A percentile compares a stretch with the other conserved stretches of the same genome.
These are phyloP conservation scores for Reticulascus tulasneorum DNA, from an alignment of 2,329 filamentous ascomycete genomes.

Conservation along the genomic window DNA sequence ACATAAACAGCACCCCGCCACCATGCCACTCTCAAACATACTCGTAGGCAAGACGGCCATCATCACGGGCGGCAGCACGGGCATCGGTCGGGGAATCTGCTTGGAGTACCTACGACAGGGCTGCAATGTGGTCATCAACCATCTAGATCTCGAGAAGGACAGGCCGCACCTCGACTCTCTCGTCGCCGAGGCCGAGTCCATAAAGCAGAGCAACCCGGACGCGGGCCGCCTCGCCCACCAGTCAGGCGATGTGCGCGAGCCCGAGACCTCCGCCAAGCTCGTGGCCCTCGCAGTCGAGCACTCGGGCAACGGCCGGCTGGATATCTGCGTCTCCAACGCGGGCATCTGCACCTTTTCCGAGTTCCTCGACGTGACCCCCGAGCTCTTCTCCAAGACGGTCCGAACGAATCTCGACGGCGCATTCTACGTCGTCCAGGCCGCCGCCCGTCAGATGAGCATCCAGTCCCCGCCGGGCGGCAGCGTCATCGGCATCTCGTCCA, in stretches of 20 bases:
- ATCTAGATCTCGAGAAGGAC: conserved; percentile 59
- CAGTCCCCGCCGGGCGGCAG: conserved; percentile 66
- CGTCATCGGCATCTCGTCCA: conserved; percentile 74
- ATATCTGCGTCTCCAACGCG: conserved; percentile 84
- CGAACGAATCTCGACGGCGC: conserved; percentile 80
- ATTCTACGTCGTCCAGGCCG: conserved; percentile 85
- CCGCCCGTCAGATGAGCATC: conserved; percentile 73
- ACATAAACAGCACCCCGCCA: too few relatives aligned
- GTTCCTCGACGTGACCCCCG: conserved; percentile 69
- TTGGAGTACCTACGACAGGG: conserved; percentile 76
- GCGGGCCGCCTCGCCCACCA: conserved; percentile 61
- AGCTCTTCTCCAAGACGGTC: conserved; percentile 69
- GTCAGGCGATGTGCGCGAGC: conserved; percentile 72
- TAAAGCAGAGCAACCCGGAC: conserved; percentile 40
- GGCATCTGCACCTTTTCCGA: conserved; percentile 86
- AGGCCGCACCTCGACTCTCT: conserved; percentile 48
- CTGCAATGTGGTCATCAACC: conserved; percentile 75
- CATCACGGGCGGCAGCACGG: conserved; percentile 82
- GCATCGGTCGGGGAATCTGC: conserved; percentile 81
- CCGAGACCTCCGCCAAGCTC: conserved; percentile 65
- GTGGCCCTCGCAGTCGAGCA: conserved; percentile 61
- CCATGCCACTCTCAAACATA: conserved; percentile 48
- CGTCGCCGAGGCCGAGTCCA: conserved; percentile 44
- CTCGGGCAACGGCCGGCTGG: conserved; percentile 54
- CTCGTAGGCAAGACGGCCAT: conserved; percentile 74